phyloP scores from a whole-genome alignment of 2,329 filamentous ascomycete genomes.

The Exophiala sp. region DNA sequence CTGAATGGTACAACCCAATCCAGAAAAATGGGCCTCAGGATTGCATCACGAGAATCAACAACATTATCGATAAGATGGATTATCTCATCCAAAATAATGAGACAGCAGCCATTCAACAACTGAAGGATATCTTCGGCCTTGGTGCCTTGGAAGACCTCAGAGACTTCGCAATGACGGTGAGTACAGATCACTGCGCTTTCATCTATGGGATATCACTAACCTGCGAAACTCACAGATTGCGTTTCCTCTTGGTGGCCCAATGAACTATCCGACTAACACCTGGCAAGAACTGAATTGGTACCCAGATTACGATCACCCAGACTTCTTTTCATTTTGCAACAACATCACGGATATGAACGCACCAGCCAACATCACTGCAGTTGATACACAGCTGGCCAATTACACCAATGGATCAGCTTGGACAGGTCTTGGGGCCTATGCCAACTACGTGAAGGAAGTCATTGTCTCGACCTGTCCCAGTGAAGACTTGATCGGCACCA shows the following conservation, averaged over 20 bases:
- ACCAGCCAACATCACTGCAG: slow-evolving; percentile 39
- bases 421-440: slow-evolving; percentile 49
- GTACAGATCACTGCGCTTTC: background rate
- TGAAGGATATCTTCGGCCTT: slow-evolving; percentile 47
- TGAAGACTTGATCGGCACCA: slow-evolving; percentile 34
- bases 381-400: slow-evolving; percentile 45
- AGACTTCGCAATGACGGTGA: slow-evolving; percentile 27
- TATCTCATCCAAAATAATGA: slow-evolving; percentile 41
- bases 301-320: slow-evolving; percentile 37
- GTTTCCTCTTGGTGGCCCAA: slow-evolving; percentile 44
- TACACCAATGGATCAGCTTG: slow-evolving; percentile 48
- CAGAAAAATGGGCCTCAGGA: slow-evolving; percentile 47
- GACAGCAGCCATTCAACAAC: slow-evolving; percentile 38
- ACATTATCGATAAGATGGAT: slow-evolving; percentile 48
- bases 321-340: slow-evolving; percentile 50
- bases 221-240: slow-evolving; percentile 36
- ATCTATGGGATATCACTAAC: no score
- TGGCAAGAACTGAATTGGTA: slow-evolving; percentile 53
- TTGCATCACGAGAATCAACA: slow-evolving; percentile 46
- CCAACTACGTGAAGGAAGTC: slow-evolving; percentile 46
- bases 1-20: slow-evolving; percentile 48
- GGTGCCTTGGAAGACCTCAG: slow-evolving; percentile 39
- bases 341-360: slow-evolving; percentile 47
- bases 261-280: slow-evolving; percentile 47
- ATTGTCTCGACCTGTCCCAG: slow-evolving; percentile 41